Base-by-base conservation (phyloP, 2,329 filamentous ascomycete species). In the Atkinsonella texensis region DNA sequence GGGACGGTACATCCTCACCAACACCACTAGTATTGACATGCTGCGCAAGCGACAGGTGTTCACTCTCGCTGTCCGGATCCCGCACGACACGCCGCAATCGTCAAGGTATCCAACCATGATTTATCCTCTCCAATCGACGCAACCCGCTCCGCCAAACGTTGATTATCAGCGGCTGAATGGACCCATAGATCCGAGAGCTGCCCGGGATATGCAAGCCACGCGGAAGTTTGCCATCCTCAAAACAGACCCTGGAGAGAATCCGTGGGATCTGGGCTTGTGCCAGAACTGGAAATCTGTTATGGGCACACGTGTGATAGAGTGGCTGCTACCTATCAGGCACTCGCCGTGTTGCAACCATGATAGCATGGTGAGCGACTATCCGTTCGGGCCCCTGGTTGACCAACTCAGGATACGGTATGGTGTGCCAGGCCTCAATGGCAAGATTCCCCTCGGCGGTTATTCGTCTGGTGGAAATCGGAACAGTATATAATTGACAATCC, bases 21-120 rank as follows among this genome's bases (percentile, higher is more conserved):
- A 96, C 62, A 75, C 83, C 46, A 95, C 90, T 1, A 94, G 89
- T 17, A 84, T 98, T 53, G 93, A 98, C 63, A 79, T 83, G 53
- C 72, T 95, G 28, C 77, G 74, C 52, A 77, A 73, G 55, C 74
- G 70, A 17, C 81, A 79, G 54, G 78, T 81, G 5, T 84, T 85
- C 68, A 81, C 83, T 49, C 70, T 97, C 33, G 90, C 91, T 1
- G 79, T 96, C 6, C 76, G 83, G 23, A 75, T 91, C 17, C 83
- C 83, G 17, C 67, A 63, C 40, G 70, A 66, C 43, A 73, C 68
- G n/a, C 66, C 61, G 17, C 56, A 67, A 1, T 69, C 73, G 31
- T 65, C 67, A 40, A 58, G 60, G 12, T 82, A 74, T 56, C 60
- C 62, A 2, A 77, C 76, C 2, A 73, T 85, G 49, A 79, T 75